phyloP scores from a whole-genome alignment of 768 basidiomycete genomes.

The Suillus placidus region DNA sequence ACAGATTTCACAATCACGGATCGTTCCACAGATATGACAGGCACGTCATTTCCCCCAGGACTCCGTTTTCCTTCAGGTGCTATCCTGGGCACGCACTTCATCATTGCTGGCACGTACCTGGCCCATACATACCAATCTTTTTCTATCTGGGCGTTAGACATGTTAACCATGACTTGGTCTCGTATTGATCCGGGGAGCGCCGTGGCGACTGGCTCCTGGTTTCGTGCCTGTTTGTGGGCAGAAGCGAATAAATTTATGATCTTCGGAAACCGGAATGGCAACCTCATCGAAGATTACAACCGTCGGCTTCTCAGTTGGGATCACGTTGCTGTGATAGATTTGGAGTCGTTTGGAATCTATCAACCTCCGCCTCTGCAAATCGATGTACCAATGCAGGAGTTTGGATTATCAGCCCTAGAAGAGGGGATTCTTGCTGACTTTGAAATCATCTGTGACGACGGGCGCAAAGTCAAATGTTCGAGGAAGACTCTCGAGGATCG shows the following conservation, averaged over 20 bases:
- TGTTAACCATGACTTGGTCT: conserved; percentile 81
- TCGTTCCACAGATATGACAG: conserved; percentile 79
- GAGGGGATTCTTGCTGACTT: conserved; percentile 86
- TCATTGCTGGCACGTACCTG: conserved; percentile 95
- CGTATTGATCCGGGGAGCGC: conserved; percentile 88
- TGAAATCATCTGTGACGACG: conserved; percentile 91
- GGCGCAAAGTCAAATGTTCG: conserved; percentile 79
- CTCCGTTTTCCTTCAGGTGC: conserved; percentile 96
- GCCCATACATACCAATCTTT: conserved; percentile 94
- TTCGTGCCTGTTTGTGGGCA: conserved; percentile 86
- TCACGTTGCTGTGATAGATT: conserved; percentile 85
- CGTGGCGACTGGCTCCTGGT: conserved; percentile 90
- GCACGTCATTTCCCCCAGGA: conserved; percentile 85
- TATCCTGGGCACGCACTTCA: conserved; percentile 85
- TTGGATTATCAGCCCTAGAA: conserved; percentile 83
- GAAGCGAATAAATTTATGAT: conserved; percentile 85
- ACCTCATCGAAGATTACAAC: conserved; percentile 91
- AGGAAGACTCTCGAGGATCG: conserved; percentile 83
- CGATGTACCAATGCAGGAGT: conserved; percentile 75
- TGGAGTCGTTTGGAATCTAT: conserved; percentile 96
- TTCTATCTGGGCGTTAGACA: conserved; percentile 94
- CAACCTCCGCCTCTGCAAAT: conserved; percentile 73
- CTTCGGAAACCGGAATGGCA: conserved; percentile 88
- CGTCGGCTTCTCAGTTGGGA: conserved; percentile 90
- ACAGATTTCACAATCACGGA: conserved; percentile 79